Percentiles rank a stretch among this genome's conserved stretches.
Conservation (phyloP, 495 filamentous ascomycete species). For the Neurospora sp. region DNA sequence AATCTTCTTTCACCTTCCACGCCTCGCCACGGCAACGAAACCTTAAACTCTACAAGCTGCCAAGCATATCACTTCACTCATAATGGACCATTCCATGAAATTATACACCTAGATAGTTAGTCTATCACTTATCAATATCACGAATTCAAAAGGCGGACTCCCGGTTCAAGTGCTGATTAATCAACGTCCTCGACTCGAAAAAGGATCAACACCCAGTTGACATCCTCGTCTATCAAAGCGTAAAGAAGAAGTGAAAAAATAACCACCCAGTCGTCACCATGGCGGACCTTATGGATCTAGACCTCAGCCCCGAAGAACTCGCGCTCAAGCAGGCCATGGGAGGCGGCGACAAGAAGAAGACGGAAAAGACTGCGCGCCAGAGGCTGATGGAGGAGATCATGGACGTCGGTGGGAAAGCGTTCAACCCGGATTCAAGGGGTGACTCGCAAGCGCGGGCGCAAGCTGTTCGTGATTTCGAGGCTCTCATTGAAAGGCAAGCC, state of each 20-base stretch:
- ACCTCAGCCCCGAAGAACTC: neutral
- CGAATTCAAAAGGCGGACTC: neutral
- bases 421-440: slow-evolving; percentile 24
- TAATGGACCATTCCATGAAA: neutral
- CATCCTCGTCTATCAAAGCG: neutral
- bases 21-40: neutral
- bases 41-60: neutral
- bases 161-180: neutral
- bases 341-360: neutral
- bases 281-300: neutral
- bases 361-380: slow-evolving; percentile 14
- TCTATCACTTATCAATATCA: neutral
- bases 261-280: neutral
- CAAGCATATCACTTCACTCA: neutral
- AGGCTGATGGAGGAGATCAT: slow-evolving; percentile 24
- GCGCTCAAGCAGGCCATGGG: neutral
- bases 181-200: neutral
- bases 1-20: neutral
- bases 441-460: slow-evolving; percentile 19
- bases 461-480: slow-evolving; percentile 22
- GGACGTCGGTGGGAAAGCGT: slow-evolving; percentile 30
- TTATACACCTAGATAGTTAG: neutral
- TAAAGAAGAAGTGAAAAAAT: neutral
- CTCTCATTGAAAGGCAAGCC: slow-evolving; percentile 32
- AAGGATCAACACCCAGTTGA: neutral